Evolutionary conservation across 2,329 filamentous ascomycete genomes (phyloP), one percentile per base, ranked within the genome.

Genomic region (Xylaria sp.): DNA sequence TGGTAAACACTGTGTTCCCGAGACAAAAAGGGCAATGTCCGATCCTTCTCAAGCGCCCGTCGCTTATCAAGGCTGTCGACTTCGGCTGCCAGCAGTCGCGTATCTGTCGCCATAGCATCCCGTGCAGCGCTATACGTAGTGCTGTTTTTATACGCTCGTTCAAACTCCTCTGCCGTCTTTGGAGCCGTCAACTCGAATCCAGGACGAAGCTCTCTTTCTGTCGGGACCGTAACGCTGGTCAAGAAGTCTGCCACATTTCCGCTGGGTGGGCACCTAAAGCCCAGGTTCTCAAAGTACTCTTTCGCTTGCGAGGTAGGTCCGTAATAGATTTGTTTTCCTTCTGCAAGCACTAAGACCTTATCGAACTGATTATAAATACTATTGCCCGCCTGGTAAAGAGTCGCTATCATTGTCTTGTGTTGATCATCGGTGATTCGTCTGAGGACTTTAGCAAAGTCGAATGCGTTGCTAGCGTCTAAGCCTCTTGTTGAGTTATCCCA

Each of bases 161-260:
- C 54, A 12, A 57, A 57, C 1, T 57, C 54, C 23, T 28, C 37
- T 44, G 39, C 25, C 23, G 88, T 90, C 3, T 88, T 83, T 0
- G 89, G 90, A 0, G 88, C 85, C 52, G 81, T 81, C 68, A 88
- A 77, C 75, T 90, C 86, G 78, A 84, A 90, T 1, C 87, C 89
- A 18, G 84, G 77, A 50, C 84, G 84, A 20, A 89, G 78, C 39
- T 86, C 81, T 39, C 90, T 83, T 68, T 90, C 89, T 64, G 88
- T 82, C 1, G 85, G 82, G 52, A 88, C 87, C 8, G 89, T 93
- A 75, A 94, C 90, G 1, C 91, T 93, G 0, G 92, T 94, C 41
- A 94, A 81, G 79, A 94, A 95, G 78, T 95, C 92, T 20, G 83
- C 89, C 0, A 90, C 90, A 0, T 91, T 94, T 86, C 90, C 89